Evolutionary conservation across 2,329 filamentous ascomycete species (phyloP), one percentile per base, ranked within the genome.

Genomic region (Aspergillus sp.): DNA sequence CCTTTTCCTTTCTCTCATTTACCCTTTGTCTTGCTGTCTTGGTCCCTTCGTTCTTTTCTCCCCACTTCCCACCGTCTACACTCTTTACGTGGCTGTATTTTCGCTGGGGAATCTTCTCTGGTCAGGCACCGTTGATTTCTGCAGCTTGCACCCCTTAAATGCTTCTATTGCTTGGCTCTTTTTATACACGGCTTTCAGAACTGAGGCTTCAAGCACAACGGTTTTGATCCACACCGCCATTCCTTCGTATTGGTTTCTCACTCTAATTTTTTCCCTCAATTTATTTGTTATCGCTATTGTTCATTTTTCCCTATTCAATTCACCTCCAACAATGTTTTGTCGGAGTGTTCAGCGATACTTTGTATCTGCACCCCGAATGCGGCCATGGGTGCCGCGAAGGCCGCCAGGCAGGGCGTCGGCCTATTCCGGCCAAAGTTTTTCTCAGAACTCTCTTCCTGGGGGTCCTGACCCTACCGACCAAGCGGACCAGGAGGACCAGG

Each of bases 381-480:
- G 63, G 34, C 47, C 66, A 33, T 56, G 58, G 27, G 61, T 61
- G 37, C 57, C 62, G 20, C 45, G 51, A 27, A 44, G 45, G 37
- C 61, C 61, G 24, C 27, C 54, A 37, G 51, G 47, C 48, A 61
- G 56, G 15, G 41, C 59, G 30, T 13, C 58, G 30, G 58, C 59
- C 34, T 59, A 56, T n/a, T 46, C 55, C 15, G 64, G 59, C 45
- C 67, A 71, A 13, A 66, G 64, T 27, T 62, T 70, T 59, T 59
- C 67, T 58, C 50, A 65, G 59, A 56, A 62, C 45, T 59, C 64
- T 6, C 56, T 64, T 33, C 63, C 67, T 44, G 63, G 61, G 24
- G 65, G 55, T 3, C 66, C 70, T 7, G 66, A 71, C 37, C 64
- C 69, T 17, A 61, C 69, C 11, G 72, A 74, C 37, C 66, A 70